Conservation (phyloP, 371 early-diverging fungal genomes). For the Haplosporangium sp. region DNA sequence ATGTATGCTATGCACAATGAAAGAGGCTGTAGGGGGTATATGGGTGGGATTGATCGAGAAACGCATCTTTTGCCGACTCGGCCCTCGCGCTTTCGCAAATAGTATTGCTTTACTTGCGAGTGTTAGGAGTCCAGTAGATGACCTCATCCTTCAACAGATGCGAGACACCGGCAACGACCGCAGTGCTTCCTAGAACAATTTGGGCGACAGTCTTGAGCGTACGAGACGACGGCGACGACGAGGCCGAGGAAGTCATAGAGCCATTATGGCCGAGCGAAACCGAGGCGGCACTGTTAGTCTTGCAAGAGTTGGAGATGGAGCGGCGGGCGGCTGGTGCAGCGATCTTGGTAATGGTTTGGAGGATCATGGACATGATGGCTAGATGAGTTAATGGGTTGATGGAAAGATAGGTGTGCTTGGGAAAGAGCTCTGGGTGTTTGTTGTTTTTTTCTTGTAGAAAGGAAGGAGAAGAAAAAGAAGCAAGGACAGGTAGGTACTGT, state of each 20-base stretch:
- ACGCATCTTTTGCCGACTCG: not conserved
- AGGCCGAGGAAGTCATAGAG: constrained; percentile 1
- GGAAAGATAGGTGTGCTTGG: not conserved
- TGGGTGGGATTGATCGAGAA: not conserved
- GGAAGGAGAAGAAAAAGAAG: not conserved
- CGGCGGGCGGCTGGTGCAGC: constrained; percentile 19
- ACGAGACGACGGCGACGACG: constrained; percentile 8
- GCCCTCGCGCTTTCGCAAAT: not conserved
- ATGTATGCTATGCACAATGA: not conserved
- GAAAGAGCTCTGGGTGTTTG: not conserved
- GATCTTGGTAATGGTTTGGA: constrained; percentile 9
- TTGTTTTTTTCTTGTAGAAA: not conserved
- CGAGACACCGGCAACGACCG: constrained; percentile 24
- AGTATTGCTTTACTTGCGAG: constrained; percentile 28
- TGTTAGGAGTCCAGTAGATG: constrained; percentile 53
- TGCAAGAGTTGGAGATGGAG: constrained; percentile 34
- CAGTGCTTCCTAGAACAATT: constrained; percentile 24
- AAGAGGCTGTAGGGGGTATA: not conserved
- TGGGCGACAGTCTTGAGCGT: constrained; percentile 38
- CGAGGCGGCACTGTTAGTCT: constrained; percentile 10
- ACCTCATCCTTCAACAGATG: constrained; percentile 46
- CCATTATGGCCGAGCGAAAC: constrained; percentile 16
- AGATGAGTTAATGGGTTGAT: not conserved
- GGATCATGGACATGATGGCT: constrained; percentile 27
- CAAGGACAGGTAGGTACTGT: not conserved